A percentile compares a stretch with the other conserved stretches of the same genome.
phyloP scores from a whole-genome alignment of 2,329 filamentous ascomycete species.

The Colletotrichum zoysiae region DNA sequence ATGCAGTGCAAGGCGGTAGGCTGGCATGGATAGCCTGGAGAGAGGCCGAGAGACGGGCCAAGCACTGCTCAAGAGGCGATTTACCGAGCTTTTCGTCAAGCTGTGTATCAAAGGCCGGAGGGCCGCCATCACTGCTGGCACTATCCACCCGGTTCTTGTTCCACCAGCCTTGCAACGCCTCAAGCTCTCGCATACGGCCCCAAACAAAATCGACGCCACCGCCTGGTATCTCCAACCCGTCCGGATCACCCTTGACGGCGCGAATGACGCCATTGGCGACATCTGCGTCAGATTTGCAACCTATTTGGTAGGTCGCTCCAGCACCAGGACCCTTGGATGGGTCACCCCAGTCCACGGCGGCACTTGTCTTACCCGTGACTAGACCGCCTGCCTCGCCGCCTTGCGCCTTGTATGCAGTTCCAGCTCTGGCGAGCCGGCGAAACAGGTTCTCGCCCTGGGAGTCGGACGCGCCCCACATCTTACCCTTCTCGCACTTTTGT shows the following conservation, averaged over 20 bases:
- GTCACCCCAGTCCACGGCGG: slow-evolving; percentile 91
- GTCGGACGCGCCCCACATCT: slow-evolving; percentile 85
- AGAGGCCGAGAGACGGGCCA: slow-evolving; percentile 60
- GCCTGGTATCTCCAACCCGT: slow-evolving; percentile 67
- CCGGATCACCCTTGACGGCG: slow-evolving; percentile 69
- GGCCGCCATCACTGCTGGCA: slow-evolving; percentile 50
- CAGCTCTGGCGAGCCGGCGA: slow-evolving; percentile 77
- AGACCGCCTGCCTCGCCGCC: slow-evolving; percentile 67
- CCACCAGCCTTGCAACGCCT: slow-evolving; percentile 76
- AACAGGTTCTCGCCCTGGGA: slow-evolving; percentile 89
- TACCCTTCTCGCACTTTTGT: slow-evolving; percentile 95
- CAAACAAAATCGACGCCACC: slow-evolving; percentile 76
- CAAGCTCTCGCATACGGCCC: slow-evolving; percentile 74
- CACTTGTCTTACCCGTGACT: slow-evolving; percentile 72
- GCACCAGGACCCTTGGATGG: slow-evolving; percentile 70
- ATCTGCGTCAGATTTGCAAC: slow-evolving; percentile 71
- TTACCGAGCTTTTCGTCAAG: slow-evolving; percentile 44
- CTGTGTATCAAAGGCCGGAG: slow-evolving; percentile 48
- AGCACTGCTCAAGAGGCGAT: slow-evolving; percentile 60
- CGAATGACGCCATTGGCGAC: slow-evolving; percentile 67
- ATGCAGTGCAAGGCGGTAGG: slow-evolving; percentile 73
- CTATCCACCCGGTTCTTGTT: slow-evolving; percentile 65
- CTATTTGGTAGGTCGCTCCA: slow-evolving; percentile 68
- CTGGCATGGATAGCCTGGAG: slow-evolving; percentile 68
- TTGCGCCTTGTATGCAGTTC: slow-evolving; percentile 72